Base-by-base conservation (phyloP, 768 basidiomycete genomes). In the Mycena amicta region DNA sequence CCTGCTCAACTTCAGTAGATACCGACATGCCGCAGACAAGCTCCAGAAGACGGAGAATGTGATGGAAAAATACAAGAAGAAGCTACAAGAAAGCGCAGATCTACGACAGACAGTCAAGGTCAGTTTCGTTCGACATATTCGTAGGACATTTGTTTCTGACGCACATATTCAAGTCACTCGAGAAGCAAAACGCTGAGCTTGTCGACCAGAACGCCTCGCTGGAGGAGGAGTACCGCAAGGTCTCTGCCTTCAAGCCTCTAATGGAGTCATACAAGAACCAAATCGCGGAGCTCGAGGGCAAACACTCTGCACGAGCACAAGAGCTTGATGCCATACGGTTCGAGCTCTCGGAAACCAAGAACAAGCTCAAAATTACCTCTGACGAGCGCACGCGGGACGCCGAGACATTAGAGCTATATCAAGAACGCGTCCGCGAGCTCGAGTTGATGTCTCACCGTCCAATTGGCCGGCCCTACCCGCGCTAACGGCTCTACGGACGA, bases 41-140 rank as follows among this genome's bases (percentile, higher is more conserved):
- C 77, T 95, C 40, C 89, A 92, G 66, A 98, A 98, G 79, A 90
- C 88, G 1, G 97, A 98, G 74, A 95, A 95, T 68, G 95, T 97
- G 27, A 92, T 97, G 84, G 95, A 98, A 74, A 99, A 98, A 72
- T 95, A 98, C 74, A 96, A 95, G 77, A 95, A 93, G 82, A 99
- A 98, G 74, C 82, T 98, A 1, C 96, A 98, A 67, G 97, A 98
- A 70, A 86, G 90, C 3, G 93, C 91, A 15, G 93, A 96, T 62
- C 77, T 95, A 20, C 86, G 94, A 26, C 92, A 93, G 61, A 87
- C 88, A 56, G 85, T 95, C 67, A n/a, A n/a, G n/a, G n/a, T 93
- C 25, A 66, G 68, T 26, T 41, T 37, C n/a, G 20, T 41, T 25
- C n/a, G n/a, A n/a, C n/a, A n/a, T n/a, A 1, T 40, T 54, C 27